phyloP scores from a whole-genome alignment of 352 stramenopile genomes.

The Phytophthora capsici region DNA sequence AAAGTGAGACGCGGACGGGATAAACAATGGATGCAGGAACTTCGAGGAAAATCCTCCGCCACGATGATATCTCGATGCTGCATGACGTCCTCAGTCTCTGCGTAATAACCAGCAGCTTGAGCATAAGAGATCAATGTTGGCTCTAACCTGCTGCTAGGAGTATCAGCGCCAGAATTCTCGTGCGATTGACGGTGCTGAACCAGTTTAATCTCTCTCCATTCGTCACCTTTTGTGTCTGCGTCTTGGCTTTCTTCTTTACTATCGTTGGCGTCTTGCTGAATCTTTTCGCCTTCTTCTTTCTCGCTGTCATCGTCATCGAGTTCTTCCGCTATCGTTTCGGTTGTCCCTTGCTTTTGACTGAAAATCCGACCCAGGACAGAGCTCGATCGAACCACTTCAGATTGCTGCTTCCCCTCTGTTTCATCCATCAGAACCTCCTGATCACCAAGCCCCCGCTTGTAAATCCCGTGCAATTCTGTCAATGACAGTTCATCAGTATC shows the following conservation, averaged over 20 bases:
- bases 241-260: conserved; percentile 15
- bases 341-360: conserved; percentile 40
- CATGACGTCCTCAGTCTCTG: conserved; percentile 44
- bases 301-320: conserved; percentile 36
- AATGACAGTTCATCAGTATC: conserved; percentile 48
- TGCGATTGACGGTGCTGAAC: conserved; percentile 26
- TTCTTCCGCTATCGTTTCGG: conserved; percentile 53
- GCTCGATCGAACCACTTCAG: conserved; percentile 10
- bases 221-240: conserved; percentile 25
- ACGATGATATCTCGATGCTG: conserved; percentile 62
- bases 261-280: conserved; percentile 5
- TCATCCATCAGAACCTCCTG: conserved; percentile 67
- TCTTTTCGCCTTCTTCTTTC: conserved; percentile 14
- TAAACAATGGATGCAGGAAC: conserved; percentile 71
- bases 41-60: conserved; percentile 51
- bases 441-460: conserved; percentile 81
- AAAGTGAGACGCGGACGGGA: conserved; percentile 63
- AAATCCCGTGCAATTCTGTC: conserved; percentile 79
- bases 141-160: background rate
- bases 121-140: conserved; percentile 35
- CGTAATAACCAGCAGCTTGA: conserved; percentile 53
- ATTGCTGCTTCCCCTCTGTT: conserved; percentile 25
- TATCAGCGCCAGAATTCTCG: background rate
- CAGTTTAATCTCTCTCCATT: conserved; percentile 74
- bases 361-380: conserved; percentile 59